These are phyloP conservation scores for Leucaena leucocephala DNA, from an alignment of 306 rosid species.

Conservation along the genomic window DNA sequence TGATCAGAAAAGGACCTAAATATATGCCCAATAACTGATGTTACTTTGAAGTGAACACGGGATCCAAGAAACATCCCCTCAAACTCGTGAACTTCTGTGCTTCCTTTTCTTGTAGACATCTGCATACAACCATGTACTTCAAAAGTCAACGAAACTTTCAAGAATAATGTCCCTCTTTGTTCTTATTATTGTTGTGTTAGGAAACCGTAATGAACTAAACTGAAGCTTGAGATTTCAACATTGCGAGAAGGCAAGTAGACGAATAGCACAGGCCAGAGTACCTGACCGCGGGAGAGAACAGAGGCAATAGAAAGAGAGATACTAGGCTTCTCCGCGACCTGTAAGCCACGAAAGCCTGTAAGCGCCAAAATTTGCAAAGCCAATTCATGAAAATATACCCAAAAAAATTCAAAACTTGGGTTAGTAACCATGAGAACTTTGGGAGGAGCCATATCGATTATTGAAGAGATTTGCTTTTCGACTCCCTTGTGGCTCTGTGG, in stretches of 20 bases:
- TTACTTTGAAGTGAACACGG: constrained; percentile 68
- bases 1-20: constrained; percentile 70
- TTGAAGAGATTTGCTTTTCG: neutral
- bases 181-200: neutral
- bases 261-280: constrained; percentile 21
- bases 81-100: constrained; percentile 88
- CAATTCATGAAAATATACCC: neutral
- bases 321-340: constrained; percentile 98
- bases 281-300: constrained; percentile 78
- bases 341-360: constrained; percentile 18
- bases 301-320: constrained; percentile 85
- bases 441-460: constrained; percentile 44
- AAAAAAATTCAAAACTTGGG: neutral
- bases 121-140: constrained; percentile 42
- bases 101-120: constrained; percentile 88
- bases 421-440: constrained; percentile 57
- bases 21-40: constrained; percentile 95
- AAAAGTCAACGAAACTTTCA: constrained; percentile 20
- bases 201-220: neutral
- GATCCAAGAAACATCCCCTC: constrained; percentile 69
- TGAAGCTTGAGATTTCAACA: constrained; percentile 9
- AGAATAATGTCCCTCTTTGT: neutral
- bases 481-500: neutral
- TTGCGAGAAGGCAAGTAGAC: neutral
- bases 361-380: constrained; percentile 13